Base-by-base conservation (phyloP, 176 grass and related monocot species). In the Melocanna baccifera region DNA sequence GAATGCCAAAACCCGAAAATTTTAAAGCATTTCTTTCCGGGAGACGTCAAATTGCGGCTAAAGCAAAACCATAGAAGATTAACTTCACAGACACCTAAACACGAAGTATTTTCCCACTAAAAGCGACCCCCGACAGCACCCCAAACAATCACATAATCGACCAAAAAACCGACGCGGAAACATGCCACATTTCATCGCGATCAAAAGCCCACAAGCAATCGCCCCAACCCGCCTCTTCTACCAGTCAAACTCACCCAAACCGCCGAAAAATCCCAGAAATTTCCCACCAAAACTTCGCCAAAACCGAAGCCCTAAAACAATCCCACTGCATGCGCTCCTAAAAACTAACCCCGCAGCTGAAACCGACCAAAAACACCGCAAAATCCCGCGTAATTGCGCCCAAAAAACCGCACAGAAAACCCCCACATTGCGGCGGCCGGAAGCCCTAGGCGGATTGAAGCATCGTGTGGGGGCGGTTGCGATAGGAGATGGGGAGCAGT, bases 391-490 rank as follows among this genome's bases (percentile, higher is more conserved):
- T 52, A 7, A 76, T 53, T 52, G n/a, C 1, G 2, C 37, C 37
- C 2, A 30, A 23, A 72, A 71, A 73, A 1, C 65, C 57, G 4
- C 7, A 45, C 1, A 6, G 41, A 5, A 41, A 78, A 57, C 34
- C 43, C 72, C 66, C 73, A 25, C 88, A 90, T 90, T 86, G 78
- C 73, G 72, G 9, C 48, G 48, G 61, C 47, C 56, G 45, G 58
- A 90, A 83, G 73, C 79, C 79, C 79, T 86, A 83, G 73, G 9
- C 20, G 43, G 34, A 84, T 58, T 62, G 81, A 48, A 83, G 69
- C 67, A 23, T 18, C 70, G 14, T 46, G 56, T 22, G 66, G 63
- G 19, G 13, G 26, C 25, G 45, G 12, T 3, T 0, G 43, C 78
- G 88, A 86, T 86, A 72, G 79, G 88, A n/a, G 79, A 79, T 47